Percentiles rank a stretch among this genome's conserved stretches.
phyloP scores from a whole-genome alignment of 2,329 filamentous ascomycete genomes.

The Neurospora crassa region DNA sequence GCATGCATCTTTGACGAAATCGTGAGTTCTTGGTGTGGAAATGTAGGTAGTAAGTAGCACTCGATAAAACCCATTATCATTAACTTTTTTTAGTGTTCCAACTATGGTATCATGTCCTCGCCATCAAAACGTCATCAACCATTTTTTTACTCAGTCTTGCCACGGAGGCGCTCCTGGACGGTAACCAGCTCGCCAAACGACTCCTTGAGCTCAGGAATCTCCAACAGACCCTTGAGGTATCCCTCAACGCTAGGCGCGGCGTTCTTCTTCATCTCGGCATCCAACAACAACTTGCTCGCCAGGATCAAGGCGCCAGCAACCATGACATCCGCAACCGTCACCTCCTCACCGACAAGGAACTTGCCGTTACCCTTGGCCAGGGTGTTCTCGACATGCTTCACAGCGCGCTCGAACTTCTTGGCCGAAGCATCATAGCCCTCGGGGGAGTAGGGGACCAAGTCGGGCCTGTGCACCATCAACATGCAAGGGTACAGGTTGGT shows the following conservation, averaged over 20 bases:
- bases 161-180: conserved; percentile 22
- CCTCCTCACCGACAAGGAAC: conserved; percentile 27
- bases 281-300: conserved; percentile 19
- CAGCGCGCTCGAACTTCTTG: conserved; percentile 19
- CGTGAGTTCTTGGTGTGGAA: background rate
- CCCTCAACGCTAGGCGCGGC: conserved; percentile 21
- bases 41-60: no score
- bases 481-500: conserved; percentile 14
- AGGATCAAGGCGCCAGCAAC: conserved; percentile 21
- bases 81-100: background rate
- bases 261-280: conserved; percentile 26
- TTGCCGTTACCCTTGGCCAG: conserved; percentile 24
- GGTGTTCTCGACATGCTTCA: conserved; percentile 22
- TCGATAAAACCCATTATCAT: background rate
- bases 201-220: conserved; percentile 24
- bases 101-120: background rate
- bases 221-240: conserved; percentile 24
- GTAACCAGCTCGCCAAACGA: conserved; percentile 22
- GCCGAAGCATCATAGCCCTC: conserved; percentile 14
- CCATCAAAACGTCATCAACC: background rate
- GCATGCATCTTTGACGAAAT: background rate
- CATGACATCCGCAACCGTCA: conserved; percentile 30
- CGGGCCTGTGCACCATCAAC: conserved; percentile 20
- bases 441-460: conserved; percentile 21
- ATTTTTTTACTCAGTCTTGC: background rate